Percentiles rank a stretch among this genome's conserved stretches.
Conservation (phyloP, 2,329 filamentous ascomycete species). For the Rutstroemia sp. region DNA sequence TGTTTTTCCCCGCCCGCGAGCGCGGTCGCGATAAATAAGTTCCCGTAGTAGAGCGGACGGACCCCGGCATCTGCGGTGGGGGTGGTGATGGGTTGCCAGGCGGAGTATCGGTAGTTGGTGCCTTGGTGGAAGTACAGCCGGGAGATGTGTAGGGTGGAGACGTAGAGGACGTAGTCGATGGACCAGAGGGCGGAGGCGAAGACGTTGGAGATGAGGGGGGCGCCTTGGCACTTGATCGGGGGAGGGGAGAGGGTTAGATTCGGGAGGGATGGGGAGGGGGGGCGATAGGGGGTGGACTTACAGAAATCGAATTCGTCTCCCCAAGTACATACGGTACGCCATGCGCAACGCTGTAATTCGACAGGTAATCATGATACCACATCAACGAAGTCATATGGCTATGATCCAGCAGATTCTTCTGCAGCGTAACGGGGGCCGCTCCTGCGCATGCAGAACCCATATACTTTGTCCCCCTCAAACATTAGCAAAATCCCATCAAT, state of each 20-base stretch:
- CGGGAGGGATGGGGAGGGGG: no score
- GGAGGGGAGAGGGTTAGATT: no score
- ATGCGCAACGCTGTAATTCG: not conserved
- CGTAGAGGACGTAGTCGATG: constrained; percentile 14
- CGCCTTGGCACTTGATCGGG: constrained; percentile 6
- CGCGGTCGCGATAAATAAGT: not conserved
- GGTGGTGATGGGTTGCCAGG: not conserved
- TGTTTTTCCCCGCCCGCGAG: not conserved
- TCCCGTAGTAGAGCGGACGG: not conserved
- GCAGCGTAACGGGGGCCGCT: not conserved
- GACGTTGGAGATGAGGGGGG: constrained; percentile 10
- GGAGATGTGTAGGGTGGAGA: constrained; percentile 10
- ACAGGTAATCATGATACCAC: not conserved
- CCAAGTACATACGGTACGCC: not conserved
- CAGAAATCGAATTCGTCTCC: constrained; percentile 13
- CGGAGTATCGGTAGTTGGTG: constrained; percentile 20
- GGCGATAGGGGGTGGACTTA: no score
- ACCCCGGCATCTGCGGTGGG: not conserved
- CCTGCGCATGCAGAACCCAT: not conserved
- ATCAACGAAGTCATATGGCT: not conserved
- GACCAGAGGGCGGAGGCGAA: constrained; percentile 14
- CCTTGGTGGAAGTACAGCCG: constrained; percentile 16
- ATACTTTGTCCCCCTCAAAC: not conserved
- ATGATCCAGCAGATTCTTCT: not conserved
- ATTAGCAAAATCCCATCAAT: not conserved